Conservation (phyloP, 164 flowering plant genomes). For the Liriodendron chinense region DNA sequence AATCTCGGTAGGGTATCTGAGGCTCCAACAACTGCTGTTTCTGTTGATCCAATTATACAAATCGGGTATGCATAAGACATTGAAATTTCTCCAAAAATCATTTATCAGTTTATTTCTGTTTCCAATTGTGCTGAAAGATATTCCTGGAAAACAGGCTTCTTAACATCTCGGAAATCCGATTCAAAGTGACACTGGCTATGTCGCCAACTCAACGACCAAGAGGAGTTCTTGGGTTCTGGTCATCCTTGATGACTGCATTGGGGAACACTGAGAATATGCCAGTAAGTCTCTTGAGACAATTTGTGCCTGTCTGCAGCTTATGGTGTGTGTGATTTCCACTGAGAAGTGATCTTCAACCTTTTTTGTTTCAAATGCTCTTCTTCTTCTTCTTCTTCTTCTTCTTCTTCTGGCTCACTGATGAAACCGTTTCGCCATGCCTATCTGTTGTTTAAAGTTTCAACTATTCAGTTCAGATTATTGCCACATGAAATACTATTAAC, state of each 20-base stretch:
- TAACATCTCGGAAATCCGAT: slow-evolving; percentile 82
- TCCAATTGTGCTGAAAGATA: slow-evolving; percentile 4
- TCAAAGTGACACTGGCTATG: slow-evolving; percentile 93
- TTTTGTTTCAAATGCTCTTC: background rate
- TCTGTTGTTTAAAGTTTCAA: background rate
- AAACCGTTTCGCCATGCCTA: background rate
- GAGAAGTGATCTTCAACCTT: background rate
- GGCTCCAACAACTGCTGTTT: slow-evolving; percentile 65
- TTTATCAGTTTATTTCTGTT: slow-evolving; percentile 2
- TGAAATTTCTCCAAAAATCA: background rate
- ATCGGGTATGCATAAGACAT: slow-evolving; percentile 61
- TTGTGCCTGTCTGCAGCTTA: no score
- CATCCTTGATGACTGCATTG: slow-evolving; percentile 97
- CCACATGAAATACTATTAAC: background rate
- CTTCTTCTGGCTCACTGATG: background rate
- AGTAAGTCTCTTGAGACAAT: slow-evolving; percentile 40
- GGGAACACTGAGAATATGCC: slow-evolving; percentile 99
- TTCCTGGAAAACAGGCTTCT: slow-evolving; percentile 59
- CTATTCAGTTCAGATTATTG: background rate
- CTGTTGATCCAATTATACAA: slow-evolving; percentile 90
- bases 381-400: background rate
- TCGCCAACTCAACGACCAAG: slow-evolving; percentile 97
- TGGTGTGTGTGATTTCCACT: no score
- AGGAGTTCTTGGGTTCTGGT: slow-evolving; percentile 99
- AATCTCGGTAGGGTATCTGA: slow-evolving; percentile 52